Conservation (phyloP, 139 green algal genomes). For the Raphidocelis subcapitata region DNA sequence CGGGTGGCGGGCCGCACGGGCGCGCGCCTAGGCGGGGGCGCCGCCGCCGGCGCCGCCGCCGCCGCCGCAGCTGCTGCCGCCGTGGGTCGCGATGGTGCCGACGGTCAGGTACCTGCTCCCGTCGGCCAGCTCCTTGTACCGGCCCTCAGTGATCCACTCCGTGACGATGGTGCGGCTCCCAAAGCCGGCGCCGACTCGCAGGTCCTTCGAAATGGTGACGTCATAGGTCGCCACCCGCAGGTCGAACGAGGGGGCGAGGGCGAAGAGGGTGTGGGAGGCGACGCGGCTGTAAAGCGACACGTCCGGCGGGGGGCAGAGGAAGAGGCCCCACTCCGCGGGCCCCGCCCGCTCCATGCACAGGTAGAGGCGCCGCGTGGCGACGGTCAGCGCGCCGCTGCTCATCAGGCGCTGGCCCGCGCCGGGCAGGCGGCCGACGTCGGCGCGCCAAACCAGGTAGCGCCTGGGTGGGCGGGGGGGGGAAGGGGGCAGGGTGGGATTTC, state of each 20-base stretch:
- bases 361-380: not conserved
- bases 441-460: not conserved
- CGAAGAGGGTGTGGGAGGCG: constrained; percentile 9
- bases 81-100: no score
- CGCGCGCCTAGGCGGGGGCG: no score
- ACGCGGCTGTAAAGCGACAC: constrained; percentile 2
- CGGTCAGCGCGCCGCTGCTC: not conserved
- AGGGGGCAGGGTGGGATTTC: no score
- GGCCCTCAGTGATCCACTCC: not conserved
- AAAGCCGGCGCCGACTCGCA: constrained; percentile 12
- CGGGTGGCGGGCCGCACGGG: no score
- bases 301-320: constrained; percentile 12
- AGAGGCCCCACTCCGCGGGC: constrained; percentile 13
- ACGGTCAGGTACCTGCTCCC: no score
- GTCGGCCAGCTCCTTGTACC: no score
- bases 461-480: not conserved
- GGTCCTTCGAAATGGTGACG: constrained; percentile 3
- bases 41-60: no score
- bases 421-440: constrained; percentile 1
- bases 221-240: constrained; percentile 1
- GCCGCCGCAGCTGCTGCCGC: no score
- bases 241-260: not conserved
- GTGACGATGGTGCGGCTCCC: not conserved
- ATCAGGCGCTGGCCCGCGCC: constrained; percentile 2
- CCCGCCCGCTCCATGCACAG: constrained; percentile 6